Evolutionary conservation across 2,329 filamentous ascomycete species (phyloP), one percentile per base, ranked within the genome.

Genomic region (Apiospora phragmitis): DNA sequence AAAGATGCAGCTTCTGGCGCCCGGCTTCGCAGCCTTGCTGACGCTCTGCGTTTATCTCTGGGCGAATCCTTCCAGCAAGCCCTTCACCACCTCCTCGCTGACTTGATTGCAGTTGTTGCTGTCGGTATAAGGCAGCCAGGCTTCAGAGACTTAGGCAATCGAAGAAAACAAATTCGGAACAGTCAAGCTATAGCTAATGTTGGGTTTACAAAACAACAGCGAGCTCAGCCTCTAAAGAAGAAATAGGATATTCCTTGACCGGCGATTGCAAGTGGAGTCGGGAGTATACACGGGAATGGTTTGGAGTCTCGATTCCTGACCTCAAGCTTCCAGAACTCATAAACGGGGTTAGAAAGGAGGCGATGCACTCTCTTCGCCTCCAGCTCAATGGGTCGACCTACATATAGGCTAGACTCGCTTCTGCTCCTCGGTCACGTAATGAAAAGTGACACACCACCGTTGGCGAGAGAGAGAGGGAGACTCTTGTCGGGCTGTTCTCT

Each of bases 11-110:
- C 71, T 71, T 72, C 73, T 68, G 71, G 67, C 69, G 70, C 68
- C 69, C 71, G 70, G 49, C 69, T 71, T 73, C 74, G 71, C 76
- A 76, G 74, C 75, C 74, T 73, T 71, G 67, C 69, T 69, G 68
- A 68, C n/a, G 38, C 41, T 59, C 29, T 45, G 38, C 9, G 32
- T 62, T 38, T 62, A n/a, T 38, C 47, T 21, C n/a, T 9, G 21
- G 18, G 35, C 51, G 38, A 69, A 65, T 35, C 68, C 59, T 65
- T 65, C 49, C 49, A 32, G 49, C 49, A 45, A 18, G 42, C 24
- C 32, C 68, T 69, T 65, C 51, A 69, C 68, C 51, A 62, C 68
- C 18, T 45, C 32, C 32, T n/a, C 55, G 32, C 65, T 45, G 65
- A n/a, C 41, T 67, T 35, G 65, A 43, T n/a, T 45, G 43, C 38